phyloP scores from a whole-genome alignment of 192 early-diverging fungal species.

The Umbelopsis sp. region DNA sequence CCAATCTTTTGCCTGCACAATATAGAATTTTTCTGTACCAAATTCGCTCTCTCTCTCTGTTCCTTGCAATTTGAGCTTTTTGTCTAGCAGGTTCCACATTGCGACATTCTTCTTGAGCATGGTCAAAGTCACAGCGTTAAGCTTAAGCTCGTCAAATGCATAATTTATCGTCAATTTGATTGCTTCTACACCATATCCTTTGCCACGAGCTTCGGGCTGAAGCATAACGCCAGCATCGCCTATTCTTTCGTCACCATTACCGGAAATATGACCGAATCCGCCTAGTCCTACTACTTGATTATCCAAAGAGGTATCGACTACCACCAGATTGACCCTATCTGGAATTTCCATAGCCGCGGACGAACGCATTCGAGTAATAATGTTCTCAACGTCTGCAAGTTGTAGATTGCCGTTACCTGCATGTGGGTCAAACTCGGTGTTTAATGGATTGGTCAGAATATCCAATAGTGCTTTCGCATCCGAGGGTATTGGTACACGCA shows the following conservation, averaged over 20 bases:
- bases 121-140: background rate
- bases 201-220: background rate
- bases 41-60: conserved; percentile 9
- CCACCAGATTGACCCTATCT: conserved; percentile 9
- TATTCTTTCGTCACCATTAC: background rate
- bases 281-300: conserved; percentile 13
- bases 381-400: background rate
- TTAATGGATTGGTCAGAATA: background rate
- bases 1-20: background rate
- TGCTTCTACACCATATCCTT: conserved; percentile 18
- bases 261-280: conserved; percentile 4
- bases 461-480: background rate
- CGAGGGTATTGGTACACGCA: background rate
- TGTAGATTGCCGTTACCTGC: background rate
- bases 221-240: conserved; percentile 21
- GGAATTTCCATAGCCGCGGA: conserved; percentile 9
- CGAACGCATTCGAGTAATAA: conserved; percentile 2
- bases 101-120: conserved; percentile 17
- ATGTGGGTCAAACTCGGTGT: conserved; percentile 21
- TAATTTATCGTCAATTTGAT: conserved; percentile 1
- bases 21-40: conserved; percentile 4
- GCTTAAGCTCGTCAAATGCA: conserved; percentile 7
- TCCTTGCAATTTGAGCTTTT: conserved; percentile 1
- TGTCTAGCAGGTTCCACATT: conserved; percentile 10
- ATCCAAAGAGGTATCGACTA: conserved; percentile 9